Evolutionary conservation across 371 early-diverging fungal species (phyloP), one percentile per base, ranked within the genome.

Genomic region (Mortierella sp.): DNA sequence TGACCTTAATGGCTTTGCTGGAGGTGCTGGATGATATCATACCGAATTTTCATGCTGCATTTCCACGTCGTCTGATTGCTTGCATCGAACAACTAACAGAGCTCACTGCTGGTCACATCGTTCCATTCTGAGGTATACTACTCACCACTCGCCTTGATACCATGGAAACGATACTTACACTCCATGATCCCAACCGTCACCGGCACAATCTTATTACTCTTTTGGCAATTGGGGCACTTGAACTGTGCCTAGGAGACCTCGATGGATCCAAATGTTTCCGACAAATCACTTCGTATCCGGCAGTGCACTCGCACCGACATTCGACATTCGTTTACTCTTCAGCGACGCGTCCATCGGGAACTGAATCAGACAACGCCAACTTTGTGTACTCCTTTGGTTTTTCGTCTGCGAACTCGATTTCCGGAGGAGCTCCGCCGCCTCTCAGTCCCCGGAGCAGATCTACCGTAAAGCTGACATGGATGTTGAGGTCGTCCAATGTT

Each of bases 381-480:
- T 56, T 56, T 42, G n/a, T 17, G 54, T 1, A 54, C 24, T 6
- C 12, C 32, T 6, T 24, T 26, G 8, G 43, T 9, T 11, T 28
- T 19, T 24, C 56, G 43, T 56, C 56, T 5, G 43, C 21, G 30
- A 56, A 56, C 3, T 6, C n/a, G 34, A 51, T 23, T 17, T n/a
- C 19, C 8, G 3, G 23, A 9, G 2, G 23, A 34, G 34, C 5
- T 11, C 39, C 39, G 28, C 91, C 91, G 80, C 98, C 98, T 88
- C 97, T 93, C 56, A 98, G 92, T 87, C 99, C 94, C 67, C 98
- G 90, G 49, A 97, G 95, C 60, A 99, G 83, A 90, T 98, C 98
- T 37, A 99, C 92, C 69, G 97, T 98, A 34, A 97, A 97, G 82
- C 97, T 97, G 85, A 90, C 88, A 80, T 93, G 93, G 84, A 92